Conservation (phyloP, 2,329 filamentous ascomycete species). For the Phaeosphaeria sp. region DNA sequence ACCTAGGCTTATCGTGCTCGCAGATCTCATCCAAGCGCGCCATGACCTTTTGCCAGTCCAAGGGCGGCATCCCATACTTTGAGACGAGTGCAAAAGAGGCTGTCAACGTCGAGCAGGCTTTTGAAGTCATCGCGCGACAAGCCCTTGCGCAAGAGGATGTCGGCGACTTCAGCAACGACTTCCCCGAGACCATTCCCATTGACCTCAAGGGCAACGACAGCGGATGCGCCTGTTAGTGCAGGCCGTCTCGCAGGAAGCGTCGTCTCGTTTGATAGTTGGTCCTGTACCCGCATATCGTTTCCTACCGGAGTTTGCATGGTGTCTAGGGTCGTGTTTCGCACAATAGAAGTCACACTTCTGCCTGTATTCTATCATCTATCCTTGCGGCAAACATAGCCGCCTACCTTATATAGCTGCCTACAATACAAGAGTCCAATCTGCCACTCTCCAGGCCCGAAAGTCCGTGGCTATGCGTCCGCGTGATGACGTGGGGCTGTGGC, state of each 20-base stretch:
- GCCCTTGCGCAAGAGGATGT: constrained; percentile 96
- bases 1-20: constrained; percentile 15
- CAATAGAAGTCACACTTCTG: constrained; percentile 13
- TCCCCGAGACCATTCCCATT: constrained; percentile 97
- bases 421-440: constrained; percentile 12
- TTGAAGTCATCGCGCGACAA: constrained; percentile 91
- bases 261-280: constrained; percentile 3
- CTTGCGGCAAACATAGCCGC: constrained; percentile 13
- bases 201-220: constrained; percentile 93
- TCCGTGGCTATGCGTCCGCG: constrained; percentile 8
- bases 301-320: constrained; percentile 30
- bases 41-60: constrained; percentile 96
- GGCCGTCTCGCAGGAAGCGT: constrained; percentile 9
- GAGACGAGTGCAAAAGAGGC: constrained; percentile 99
- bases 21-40: constrained; percentile 94
- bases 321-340: constrained; percentile 35
- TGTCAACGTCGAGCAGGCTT: constrained; percentile 93
- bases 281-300: constrained; percentile 1
- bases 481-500: constrained; percentile 27
- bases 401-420: constrained; percentile 18
- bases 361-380: constrained; percentile 19
- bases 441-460: background rate
- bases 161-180: constrained; percentile 96
- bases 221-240: constrained; percentile 81
- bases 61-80: constrained; percentile 97